Percentiles rank a stretch among this genome's conserved stretches.
These are phyloP conservation scores for Cornus florida DNA, from an alignment of 148 eudicot species.

Conservation along the genomic window DNA sequence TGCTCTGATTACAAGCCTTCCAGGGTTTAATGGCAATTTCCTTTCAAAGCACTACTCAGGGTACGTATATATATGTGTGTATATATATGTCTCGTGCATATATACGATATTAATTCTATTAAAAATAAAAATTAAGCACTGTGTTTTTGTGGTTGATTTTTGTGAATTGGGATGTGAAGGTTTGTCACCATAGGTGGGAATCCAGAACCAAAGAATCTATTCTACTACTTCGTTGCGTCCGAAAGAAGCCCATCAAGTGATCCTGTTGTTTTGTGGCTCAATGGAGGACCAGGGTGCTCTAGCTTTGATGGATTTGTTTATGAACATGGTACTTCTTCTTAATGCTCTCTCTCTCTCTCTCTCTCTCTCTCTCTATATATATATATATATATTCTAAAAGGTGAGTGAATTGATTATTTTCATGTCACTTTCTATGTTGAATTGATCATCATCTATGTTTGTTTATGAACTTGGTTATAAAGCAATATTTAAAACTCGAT, in stretches of 20 bases:
- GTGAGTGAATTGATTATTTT: no score
- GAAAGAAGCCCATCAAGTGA: constrained; percentile 41
- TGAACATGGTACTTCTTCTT: background rate
- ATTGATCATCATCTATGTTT: no score
- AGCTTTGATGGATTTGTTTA: constrained; percentile 54
- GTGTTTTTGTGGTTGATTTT: background rate
- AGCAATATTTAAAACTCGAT: no score
- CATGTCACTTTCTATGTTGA: no score
- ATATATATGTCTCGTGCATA: no score
- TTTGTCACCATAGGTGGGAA: constrained; percentile 48
- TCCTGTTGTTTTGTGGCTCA: constrained; percentile 58
- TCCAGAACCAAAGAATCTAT: constrained; percentile 36
- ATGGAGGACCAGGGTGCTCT: constrained; percentile 60
- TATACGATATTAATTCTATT: background rate
- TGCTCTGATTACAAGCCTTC: constrained; percentile 42
- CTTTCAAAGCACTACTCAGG: constrained; percentile 52
- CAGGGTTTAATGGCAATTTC: constrained; percentile 47
- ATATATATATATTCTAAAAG: no score
- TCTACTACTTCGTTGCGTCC: constrained; percentile 53
- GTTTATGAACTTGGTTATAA: no score
- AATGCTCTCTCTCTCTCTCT: no score
- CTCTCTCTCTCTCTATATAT: no score
- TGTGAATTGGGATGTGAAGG: constrained; percentile 25
- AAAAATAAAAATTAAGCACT: no score
- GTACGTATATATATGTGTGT: constrained; percentile 18